These are phyloP conservation scores for Danielozyma ontarioensis DNA, from an alignment of 805 yeast species.

Conservation along the genomic window DNA sequence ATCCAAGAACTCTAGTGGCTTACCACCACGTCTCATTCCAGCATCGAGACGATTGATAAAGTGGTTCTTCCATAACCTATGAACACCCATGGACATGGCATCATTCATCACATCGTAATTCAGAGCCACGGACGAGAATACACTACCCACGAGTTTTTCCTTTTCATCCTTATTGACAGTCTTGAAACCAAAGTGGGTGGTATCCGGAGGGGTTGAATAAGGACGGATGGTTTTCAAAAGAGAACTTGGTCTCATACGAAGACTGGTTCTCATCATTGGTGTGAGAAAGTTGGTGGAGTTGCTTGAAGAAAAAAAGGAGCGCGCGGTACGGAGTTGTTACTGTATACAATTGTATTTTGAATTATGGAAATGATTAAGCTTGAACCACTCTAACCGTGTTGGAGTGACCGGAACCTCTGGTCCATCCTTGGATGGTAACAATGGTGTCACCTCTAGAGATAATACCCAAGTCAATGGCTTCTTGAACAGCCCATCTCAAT, in stretches of 20 bases:
- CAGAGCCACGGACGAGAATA: slow-evolving; percentile 91
- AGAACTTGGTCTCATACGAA: too few relatives aligned
- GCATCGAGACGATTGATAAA: slow-evolving; percentile 86
- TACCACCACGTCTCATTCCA: slow-evolving; percentile 80
- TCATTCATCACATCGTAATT: slow-evolving; percentile 97
- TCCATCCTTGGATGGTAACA: slow-evolving; percentile 97
- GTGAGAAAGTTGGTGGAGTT: too few relatives aligned
- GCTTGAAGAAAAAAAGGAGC: too few relatives aligned
- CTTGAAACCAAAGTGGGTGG: slow-evolving; percentile 93
- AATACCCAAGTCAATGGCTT: slow-evolving; percentile 84
- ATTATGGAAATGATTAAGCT: slow-evolving; percentile 52
- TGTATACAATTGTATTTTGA: too few relatives aligned
- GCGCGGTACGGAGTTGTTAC: too few relatives aligned
- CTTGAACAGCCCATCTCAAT: slow-evolving; percentile 86
- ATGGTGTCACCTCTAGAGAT: slow-evolving; percentile 82
- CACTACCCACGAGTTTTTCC: slow-evolving; percentile 78
- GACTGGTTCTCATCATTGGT: too few relatives aligned
- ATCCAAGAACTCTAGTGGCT: slow-evolving; percentile 83
- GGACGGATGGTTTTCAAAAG: not conserved
- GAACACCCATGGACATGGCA: slow-evolving; percentile 94
- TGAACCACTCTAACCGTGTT: slow-evolving; percentile 92
- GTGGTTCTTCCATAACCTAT: slow-evolving; percentile 91
- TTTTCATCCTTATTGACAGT: slow-evolving; percentile 77
- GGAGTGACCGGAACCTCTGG: slow-evolving; percentile 97
- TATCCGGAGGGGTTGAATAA: slow-evolving; percentile 19